Conservation (phyloP, 305 asterid genomes). For the Fraxinus nigra region DNA sequence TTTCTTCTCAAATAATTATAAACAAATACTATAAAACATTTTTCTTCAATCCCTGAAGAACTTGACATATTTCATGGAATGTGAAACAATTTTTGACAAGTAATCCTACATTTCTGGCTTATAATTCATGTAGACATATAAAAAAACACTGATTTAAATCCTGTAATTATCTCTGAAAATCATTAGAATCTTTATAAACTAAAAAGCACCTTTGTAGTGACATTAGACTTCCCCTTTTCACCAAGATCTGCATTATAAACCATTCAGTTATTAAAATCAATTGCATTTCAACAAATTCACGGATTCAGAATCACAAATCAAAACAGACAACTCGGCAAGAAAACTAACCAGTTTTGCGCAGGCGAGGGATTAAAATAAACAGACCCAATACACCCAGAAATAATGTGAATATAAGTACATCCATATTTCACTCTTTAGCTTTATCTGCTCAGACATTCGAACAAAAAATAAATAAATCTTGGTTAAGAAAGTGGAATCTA, state of each 20-base stretch:
- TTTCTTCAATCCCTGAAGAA: background rate
- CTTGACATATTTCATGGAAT: background rate
- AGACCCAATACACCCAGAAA: slow-evolving; percentile 53
- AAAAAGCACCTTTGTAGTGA: slow-evolving; percentile 36
- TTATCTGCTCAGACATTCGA: slow-evolving; percentile 18
- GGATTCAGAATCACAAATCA: slow-evolving; percentile 3
- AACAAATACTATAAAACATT: background rate
- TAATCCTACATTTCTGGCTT: background rate
- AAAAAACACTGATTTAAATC: slow-evolving; percentile 1
- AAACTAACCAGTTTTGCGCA: slow-evolving; percentile 55
- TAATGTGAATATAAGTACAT: slow-evolving; percentile 46
- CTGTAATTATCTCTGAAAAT: background rate
- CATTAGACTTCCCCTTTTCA: slow-evolving; percentile 29
- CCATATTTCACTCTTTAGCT: slow-evolving; percentile 40
- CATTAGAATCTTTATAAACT: background rate
- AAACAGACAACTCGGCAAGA: background rate
- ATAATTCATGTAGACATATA: background rate
- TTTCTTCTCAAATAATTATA: background rate
- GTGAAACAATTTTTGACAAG: background rate
- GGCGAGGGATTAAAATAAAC: slow-evolving; percentile 42
- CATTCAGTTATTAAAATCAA: slow-evolving; percentile 4
- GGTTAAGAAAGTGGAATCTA: background rate
- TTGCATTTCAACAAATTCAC: background rate
- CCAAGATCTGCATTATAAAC: slow-evolving; percentile 46
- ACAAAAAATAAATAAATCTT: background rate